Evolutionary conservation across 2,329 filamentous ascomycete genomes (phyloP), one percentile per base, ranked within the genome.

Genomic region (Microdochium trichocladiopsis): DNA sequence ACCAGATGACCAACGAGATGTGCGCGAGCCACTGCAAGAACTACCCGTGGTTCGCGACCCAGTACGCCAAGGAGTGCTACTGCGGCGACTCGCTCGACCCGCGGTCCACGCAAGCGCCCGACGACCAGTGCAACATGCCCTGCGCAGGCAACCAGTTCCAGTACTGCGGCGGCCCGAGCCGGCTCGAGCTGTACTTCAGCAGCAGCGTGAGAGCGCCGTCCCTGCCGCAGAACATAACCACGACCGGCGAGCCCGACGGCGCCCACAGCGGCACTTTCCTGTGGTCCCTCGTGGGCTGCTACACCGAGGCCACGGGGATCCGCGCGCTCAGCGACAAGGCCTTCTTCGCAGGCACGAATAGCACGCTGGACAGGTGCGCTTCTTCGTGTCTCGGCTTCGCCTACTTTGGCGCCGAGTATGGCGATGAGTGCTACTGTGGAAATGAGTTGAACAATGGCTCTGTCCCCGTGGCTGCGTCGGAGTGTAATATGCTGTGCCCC

Each of bases 41-140:
- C n/a, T 72, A 64, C 52, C 64, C 60, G 18, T 72, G 70, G 53
- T 72, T 69, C 49, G 70, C 60, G 4, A 61, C 65, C 2, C 67
- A 72, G 53, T 71, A 71, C 50, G 64, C 66, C 22, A 62, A 53
- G 43, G 69, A 72, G 54, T 72, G 70, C 61, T 73, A 69, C 61
- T 66, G 63, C 33, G 63, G 61, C 3, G 50, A 56, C 24, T 52
- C 36, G 21, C 47, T 62, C 11, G 47, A 55, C 50, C 55, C 36
- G 24, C 54, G 49, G 18, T 60, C 55, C 56, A 56, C 37, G 47
- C 49, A 28, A 21, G 52, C 50, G 25, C 21, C 41, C 16, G 53
- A 49, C 8, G 25, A 50, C 9, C 61, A 64, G 18, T 69, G 66
- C 50, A 52, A 37, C 37, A 63, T 66, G 60, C 51, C 59, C 2